Evolutionary conservation across 352 stramenopile genomes (phyloP), one percentile per base, ranked within the genome.

Genomic region (Phytophthora nicotianae): DNA sequence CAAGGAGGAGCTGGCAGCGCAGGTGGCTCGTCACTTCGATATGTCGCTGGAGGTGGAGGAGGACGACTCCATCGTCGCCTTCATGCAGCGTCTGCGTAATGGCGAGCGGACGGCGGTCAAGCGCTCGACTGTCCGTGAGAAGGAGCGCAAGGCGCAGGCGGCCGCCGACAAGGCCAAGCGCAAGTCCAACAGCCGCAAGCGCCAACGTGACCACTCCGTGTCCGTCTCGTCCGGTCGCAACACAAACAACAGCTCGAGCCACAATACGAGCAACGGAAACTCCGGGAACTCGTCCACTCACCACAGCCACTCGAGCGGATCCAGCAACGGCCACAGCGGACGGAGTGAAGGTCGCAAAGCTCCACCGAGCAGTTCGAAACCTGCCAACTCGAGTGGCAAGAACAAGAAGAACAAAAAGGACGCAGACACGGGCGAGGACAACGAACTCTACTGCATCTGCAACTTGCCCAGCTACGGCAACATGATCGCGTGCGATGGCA

Each of bases 401-500:
- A 63, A 38, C 48, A 79, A 82, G 57, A 87, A 87, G 62, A 81
- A 72, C 58, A 90, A 90, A 64, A 85, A 84, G 62, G 76, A 88
- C 58, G 68, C 84, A 21, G 79, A 88, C 58, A 74, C 72, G 35
- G 73, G 79, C 61, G 84, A 95, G 52, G 84, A 93, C 76, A 93
- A 95, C 58, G 84, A 93, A 62, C 83, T 95, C 21, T 95, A 95
- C 65, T 95, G 87, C 61, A 87, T 95, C 60, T 95, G 87, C 68
- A 90, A 93, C 68, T 66, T 89, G 32, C 85, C 83, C 10, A 93
- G 85, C 68, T 95, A 93, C 69, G 87, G 87, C 59, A 91, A 92
- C 65, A 95, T 95, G 87, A 95, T 95, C 55, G 87, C 87, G 19
- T 95, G 87, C 61, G 87, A 95, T 65, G 83, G 83, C 69, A 92